phyloP scores from a whole-genome alignment of 2,329 filamentous ascomycete genomes.

The Fusarium praegraminearum region DNA sequence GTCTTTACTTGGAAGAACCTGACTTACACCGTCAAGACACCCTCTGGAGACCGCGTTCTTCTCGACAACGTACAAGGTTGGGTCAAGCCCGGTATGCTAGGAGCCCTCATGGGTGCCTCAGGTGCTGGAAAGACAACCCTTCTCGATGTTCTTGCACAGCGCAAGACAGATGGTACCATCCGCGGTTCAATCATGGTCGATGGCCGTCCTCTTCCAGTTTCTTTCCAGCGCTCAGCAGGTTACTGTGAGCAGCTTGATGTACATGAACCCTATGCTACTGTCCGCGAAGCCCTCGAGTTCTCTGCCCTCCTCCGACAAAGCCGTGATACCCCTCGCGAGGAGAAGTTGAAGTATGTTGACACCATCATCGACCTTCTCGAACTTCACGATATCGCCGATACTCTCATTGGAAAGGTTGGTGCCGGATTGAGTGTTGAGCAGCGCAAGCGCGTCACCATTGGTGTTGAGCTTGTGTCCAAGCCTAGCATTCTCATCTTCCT shows the following conservation, averaged over 20 bases:
- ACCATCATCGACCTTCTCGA: conserved; percentile 77
- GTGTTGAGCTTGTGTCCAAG: conserved; percentile 71
- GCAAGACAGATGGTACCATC: conserved; percentile 82
- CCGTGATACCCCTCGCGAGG: conserved; percentile 69
- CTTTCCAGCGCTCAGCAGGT: conserved; percentile 82
- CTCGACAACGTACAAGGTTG: conserved; percentile 85
- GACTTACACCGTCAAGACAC: conserved; percentile 74
- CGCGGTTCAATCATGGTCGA: conserved; percentile 81
- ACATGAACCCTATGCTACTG: conserved; percentile 78
- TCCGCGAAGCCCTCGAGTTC: conserved; percentile 81
- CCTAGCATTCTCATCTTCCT: conserved; percentile 70
- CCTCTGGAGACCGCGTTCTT: conserved; percentile 72
- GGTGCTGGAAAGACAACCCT: conserved; percentile 90
- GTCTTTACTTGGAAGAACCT: conserved; percentile 82
- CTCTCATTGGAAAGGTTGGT: conserved; percentile 64
- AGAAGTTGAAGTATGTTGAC: conserved; percentile 82
- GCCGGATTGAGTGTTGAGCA: conserved; percentile 65
- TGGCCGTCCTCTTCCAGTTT: conserved; percentile 75
- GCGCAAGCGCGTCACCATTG: conserved; percentile 69
- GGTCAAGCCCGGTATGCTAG: conserved; percentile 83
- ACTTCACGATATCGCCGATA: conserved; percentile 61
- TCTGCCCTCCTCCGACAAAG: conserved; percentile 80
- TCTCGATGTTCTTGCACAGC: conserved; percentile 83
- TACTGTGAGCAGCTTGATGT: conserved; percentile 87
- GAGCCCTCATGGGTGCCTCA: conserved; percentile 83